Conservation (phyloP, 768 basidiomycete genomes). For the Tricholoma sp. region DNA sequence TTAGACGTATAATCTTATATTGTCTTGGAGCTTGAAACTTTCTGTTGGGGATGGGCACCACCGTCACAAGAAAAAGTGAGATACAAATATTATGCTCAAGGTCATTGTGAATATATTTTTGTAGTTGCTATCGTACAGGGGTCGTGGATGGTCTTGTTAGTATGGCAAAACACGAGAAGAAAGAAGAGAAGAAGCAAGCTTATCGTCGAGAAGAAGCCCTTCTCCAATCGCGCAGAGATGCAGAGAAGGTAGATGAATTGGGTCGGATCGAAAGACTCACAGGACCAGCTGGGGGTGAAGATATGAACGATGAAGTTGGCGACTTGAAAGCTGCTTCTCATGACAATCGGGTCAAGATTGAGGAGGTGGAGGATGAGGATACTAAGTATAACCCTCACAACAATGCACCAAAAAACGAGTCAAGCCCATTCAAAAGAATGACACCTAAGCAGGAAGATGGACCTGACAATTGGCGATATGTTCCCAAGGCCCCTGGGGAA, state of each 20-base stretch:
- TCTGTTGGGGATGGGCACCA: not conserved
- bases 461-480: not conserved
- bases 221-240: not conserved
- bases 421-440: not conserved
- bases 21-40: not conserved
- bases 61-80: not conserved
- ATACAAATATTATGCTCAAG: not conserved
- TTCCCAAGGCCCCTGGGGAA: not conserved
- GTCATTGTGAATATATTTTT: not conserved
- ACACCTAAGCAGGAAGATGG: not conserved
- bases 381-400: not conserved
- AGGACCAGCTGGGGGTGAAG: not conserved
- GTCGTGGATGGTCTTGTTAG: not conserved
- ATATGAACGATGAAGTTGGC: not conserved
- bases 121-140: conserved; percentile 1
- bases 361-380: conserved; percentile 1
- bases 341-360: not conserved
- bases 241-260: not conserved
- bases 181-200: not conserved
- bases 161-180: not conserved
- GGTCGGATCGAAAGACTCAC: not conserved
- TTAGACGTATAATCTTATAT: not conserved
- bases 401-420: not conserved
- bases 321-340: not conserved
- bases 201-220: not conserved